Conservation (phyloP, 2,329 filamentous ascomycete genomes). For the Ciborinia camelliae region DNA sequence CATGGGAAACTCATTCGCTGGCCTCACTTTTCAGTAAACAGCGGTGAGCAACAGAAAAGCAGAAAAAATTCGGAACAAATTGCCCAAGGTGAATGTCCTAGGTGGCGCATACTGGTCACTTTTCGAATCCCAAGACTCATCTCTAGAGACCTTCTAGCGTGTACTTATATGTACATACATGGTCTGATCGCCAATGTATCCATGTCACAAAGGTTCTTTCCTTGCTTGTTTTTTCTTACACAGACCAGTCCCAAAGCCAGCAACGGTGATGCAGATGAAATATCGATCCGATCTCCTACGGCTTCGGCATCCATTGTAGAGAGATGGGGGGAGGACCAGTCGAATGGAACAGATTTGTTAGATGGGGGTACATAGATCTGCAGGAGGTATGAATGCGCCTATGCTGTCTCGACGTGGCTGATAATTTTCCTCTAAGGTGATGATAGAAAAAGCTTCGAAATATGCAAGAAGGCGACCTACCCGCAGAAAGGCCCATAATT, state of each 20-base stretch:
- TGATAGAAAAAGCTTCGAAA: conserved; percentile 13
- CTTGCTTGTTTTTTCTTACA: conserved; percentile 19
- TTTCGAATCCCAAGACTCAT: conserved; percentile 12
- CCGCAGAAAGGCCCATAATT: neutral
- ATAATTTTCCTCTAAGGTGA: conserved; percentile 14
- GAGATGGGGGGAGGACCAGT: conserved; percentile 13
- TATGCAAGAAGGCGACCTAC: conserved; percentile 27
- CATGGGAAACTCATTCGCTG: conserved; percentile 4
- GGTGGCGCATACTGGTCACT: conserved; percentile 26
- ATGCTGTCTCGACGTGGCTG: conserved; percentile 18
- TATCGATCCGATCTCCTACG: conserved; percentile 24
- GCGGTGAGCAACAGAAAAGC: conserved; percentile 28
- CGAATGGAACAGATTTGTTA: conserved; percentile 24
- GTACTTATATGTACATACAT: conserved; percentile 4
- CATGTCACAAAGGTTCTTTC: conserved; percentile 2
- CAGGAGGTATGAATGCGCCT: conserved; percentile 10
- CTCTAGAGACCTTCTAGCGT: neutral
- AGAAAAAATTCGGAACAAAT: neutral
- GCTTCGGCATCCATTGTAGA: conserved; percentile 11
- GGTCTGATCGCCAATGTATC: conserved; percentile 8
- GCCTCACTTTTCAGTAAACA: conserved; percentile 24
- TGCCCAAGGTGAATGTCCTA: conserved; percentile 16
- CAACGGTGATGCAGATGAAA: conserved; percentile 27
- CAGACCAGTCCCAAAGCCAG: conserved; percentile 6
- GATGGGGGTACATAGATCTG: conserved; percentile 22